These are phyloP conservation scores for Fusarium temperatum DNA, from an alignment of 2,329 filamentous ascomycete genomes.

Conservation along the genomic window DNA sequence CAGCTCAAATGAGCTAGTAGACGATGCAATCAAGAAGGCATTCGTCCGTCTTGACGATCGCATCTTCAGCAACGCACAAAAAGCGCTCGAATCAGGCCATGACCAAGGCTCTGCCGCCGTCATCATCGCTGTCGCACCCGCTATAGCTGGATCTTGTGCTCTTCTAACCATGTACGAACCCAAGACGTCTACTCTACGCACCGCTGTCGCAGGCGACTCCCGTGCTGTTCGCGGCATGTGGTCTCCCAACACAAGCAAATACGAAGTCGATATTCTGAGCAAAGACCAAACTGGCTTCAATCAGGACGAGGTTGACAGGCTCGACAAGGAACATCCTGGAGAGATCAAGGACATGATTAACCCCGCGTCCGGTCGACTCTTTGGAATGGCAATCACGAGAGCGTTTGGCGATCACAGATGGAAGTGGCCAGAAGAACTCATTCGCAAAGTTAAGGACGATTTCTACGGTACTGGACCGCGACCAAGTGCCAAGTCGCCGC, in stretches of 20 bases:
- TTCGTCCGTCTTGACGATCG: slow-evolving; percentile 67
- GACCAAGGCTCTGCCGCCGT: slow-evolving; percentile 43
- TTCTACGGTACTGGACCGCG: slow-evolving; percentile 58
- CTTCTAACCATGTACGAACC: slow-evolving; percentile 71
- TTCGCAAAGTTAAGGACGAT: slow-evolving; percentile 48
- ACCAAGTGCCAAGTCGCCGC: slow-evolving; percentile 62
- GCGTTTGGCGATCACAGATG: slow-evolving; percentile 75
- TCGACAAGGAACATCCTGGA: slow-evolving; percentile 68
- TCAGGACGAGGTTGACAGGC: slow-evolving; percentile 62
- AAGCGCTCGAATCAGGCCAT: slow-evolving; percentile 42
- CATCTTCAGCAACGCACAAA: slow-evolving; percentile 54
- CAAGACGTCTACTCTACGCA: slow-evolving; percentile 59
- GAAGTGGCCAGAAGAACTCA: slow-evolving; percentile 68
- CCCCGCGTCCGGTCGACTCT: slow-evolving; percentile 62
- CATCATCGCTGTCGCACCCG: slow-evolving; percentile 47
- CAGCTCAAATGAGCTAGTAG: slow-evolving; percentile 57
- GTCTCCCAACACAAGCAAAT: slow-evolving; percentile 53
- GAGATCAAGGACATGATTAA: slow-evolving; percentile 64
- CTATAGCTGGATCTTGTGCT: slow-evolving; percentile 67
- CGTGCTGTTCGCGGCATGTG: slow-evolving; percentile 68
- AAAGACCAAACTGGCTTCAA: slow-evolving; percentile 74
- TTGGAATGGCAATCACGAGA: slow-evolving; percentile 69
- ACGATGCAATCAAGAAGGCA: slow-evolving; percentile 63
- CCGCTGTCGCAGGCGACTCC: slow-evolving; percentile 74
- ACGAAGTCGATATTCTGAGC: slow-evolving; percentile 64